These are phyloP conservation scores for Helenozyma rhizophorensis DNA, from an alignment of 805 yeast species.

Conservation along the genomic window DNA sequence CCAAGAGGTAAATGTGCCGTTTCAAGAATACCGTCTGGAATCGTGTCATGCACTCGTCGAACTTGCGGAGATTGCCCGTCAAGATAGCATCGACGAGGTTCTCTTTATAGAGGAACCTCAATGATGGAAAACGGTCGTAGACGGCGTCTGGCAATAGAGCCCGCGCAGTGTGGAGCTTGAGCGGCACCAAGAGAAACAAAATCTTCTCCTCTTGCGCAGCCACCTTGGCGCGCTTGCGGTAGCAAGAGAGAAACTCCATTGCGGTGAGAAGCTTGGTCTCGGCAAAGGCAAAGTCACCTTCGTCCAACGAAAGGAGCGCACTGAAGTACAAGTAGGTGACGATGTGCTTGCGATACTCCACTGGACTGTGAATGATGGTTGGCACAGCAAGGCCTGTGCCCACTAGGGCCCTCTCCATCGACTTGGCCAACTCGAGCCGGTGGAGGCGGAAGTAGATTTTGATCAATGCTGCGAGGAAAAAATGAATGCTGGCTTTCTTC, in stretches of 20 bases:
- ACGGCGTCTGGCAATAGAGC: constrained; percentile 39
- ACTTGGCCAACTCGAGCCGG: constrained; percentile 69
- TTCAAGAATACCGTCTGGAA: constrained; percentile 50
- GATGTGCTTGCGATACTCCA: constrained; percentile 28
- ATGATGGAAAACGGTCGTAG: constrained; percentile 40
- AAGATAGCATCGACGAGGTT: constrained; percentile 45
- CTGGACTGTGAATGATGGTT: constrained; percentile 26
- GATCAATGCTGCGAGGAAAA: constrained; percentile 65
- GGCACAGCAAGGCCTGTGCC: constrained; percentile 55
- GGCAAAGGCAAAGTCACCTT: constrained; percentile 52
- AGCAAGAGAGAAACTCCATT: constrained; percentile 27
- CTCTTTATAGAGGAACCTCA: constrained; percentile 39
- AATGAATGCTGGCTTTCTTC: constrained; percentile 63
- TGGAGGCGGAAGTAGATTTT: constrained; percentile 62
- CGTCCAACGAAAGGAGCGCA: constrained; percentile 63
- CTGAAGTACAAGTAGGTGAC: constrained; percentile 65
- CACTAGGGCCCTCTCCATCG: constrained; percentile 64
- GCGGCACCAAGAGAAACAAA: constrained; percentile 59
- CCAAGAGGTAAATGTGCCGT: constrained; percentile 56
- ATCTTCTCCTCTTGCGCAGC: constrained; percentile 41
- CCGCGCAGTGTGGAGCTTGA: constrained; percentile 47
- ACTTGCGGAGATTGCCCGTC: constrained; percentile 53
- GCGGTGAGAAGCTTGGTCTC: constrained; percentile 52
- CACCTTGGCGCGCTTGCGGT: constrained; percentile 14
- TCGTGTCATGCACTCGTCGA: constrained; percentile 40